Base-by-base conservation (phyloP, 1,284 basidiomycete species). In the Ceratobasidium sp. region DNA sequence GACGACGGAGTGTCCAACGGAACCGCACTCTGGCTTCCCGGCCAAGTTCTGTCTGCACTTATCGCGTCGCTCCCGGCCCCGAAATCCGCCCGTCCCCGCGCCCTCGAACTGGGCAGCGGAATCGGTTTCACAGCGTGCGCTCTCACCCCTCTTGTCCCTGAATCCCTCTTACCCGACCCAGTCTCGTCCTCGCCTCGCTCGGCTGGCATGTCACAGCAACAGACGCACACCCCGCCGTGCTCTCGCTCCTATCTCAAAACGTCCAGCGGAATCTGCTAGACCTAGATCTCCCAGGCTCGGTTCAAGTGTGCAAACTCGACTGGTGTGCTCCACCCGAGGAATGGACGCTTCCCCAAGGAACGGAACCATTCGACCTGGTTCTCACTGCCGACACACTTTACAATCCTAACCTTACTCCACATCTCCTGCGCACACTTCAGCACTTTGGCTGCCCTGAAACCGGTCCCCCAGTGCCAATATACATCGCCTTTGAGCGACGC, bases 301-400 rank as follows among this genome's bases (percentile, higher is more conserved):
- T 89, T 75, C 80, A 85, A 69, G 84, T 88, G n/a, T 84, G 85
- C 64, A 84, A 87, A 75, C 85, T 90, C 64, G 91, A 89, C 79
- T 94, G 86, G 90, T 85, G 81, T 43, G 81, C 86, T 28, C 79
- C 81, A 14, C 86, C 86, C 48, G 80, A 83, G n/a, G 76, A 80
- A 16, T 90, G 88, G 88, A 76, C 75, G 64, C 90, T 88, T 88
- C 79, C 84, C 73, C 76, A 85, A 77, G 78, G 76, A 8, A 71
- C 57, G 76, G 78, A 87, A 23, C 88, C 88, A 0, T 91, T 92
- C 81, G 91, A 96, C 80, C 84, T 95, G 74, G 89, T 97, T 75
- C 80, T 93, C 71, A 90, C 93, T 18, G 89, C 94, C 71, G 95
- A 97, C 80, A 96, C 95, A 0, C 82, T 96, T 67, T 97, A 96